A percentile compares a stretch with the other conserved stretches of the same genome.
These are phyloP conservation scores for Phytopythium montanum DNA, from an alignment of 352 stramenopile genomes.

Conservation along the genomic window DNA sequence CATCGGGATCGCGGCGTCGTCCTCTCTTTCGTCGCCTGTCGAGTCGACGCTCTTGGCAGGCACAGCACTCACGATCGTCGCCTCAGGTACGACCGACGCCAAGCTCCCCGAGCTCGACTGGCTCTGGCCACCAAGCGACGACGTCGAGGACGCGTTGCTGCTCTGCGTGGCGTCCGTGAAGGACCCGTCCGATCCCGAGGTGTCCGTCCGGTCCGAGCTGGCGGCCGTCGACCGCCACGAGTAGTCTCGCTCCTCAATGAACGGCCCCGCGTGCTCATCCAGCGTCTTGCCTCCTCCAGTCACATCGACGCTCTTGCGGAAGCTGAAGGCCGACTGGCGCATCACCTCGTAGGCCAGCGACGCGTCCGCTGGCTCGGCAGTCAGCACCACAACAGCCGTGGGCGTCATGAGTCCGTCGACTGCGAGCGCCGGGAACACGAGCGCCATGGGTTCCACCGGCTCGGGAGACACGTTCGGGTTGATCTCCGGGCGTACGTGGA, in stretches of 20 bases:
- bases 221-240: conserved; percentile 20
- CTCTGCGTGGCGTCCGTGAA: conserved; percentile 4
- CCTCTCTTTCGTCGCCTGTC: neutral
- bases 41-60: conserved; percentile 28
- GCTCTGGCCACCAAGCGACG: neutral
- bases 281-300: conserved; percentile 16
- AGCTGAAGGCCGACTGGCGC: conserved; percentile 60
- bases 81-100: conserved; percentile 17
- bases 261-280: conserved; percentile 37
- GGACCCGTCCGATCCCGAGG: neutral
- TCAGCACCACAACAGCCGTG: conserved; percentile 32
- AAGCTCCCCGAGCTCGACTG: conserved; percentile 5
- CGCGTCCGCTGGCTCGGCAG: conserved; percentile 18
- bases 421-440: conserved; percentile 71
- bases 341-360: conserved; percentile 37
- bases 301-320: conserved; percentile 27
- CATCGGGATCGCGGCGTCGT: conserved; percentile 37
- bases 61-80: conserved; percentile 9
- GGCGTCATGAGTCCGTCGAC: conserved; percentile 41
- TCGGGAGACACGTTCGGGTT: conserved; percentile 84
- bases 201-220: conserved; percentile 1
- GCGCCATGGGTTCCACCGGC: conserved; percentile 51
- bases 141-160: neutral
- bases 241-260: conserved; percentile 55
- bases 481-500: conserved; percentile 72